Base-by-base conservation (phyloP, 1,284 basidiomycete species). In the Grifola frondosa region DNA sequence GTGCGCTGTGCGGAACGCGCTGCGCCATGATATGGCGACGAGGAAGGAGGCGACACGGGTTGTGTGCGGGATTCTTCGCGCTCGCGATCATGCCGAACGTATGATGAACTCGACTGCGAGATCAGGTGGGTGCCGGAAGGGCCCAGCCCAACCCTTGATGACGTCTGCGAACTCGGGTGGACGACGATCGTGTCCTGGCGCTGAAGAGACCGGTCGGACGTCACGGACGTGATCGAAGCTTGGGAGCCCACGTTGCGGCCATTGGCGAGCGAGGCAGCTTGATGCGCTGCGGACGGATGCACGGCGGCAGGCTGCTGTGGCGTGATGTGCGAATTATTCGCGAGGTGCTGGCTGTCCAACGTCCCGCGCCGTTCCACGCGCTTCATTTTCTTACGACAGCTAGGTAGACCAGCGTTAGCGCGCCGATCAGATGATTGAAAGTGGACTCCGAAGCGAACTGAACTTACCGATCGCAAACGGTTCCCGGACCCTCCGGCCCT, bases 301-400 rank as follows among this genome's bases (percentile, higher is more conserved):
- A 62, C 53, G 26, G 60, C 59, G 13, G 57, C 50, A 15, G 59
- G 58, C 22, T 42, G 40, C 22, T 52, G 48, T 6, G 11, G 15
- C 7, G 15, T 15, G 9, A 19, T 29, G 44, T 52, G 54, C 26
- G 49, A 40, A 22, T 48, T 48, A 28, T 48, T 48, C 15, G 46
- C 50, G n/a, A 51, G 28, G 46, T 41, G 67, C 60, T 73, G 69
- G 37, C 61, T 64, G 43, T 81, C 80, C 5, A 85, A 60, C 13
- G 84, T 87, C 6, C 84, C 84, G 9, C 86, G 71, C 13, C 84
- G 71, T 61, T 89, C 88, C 30, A 88, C 82, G 2, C 87, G 78
- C 66, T 88, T 88, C 87, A 89, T 89, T 65, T 90, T 89, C 66
- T 90, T 90, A 40, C 87, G 75, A 64, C 87, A 88, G 42, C 80